Base-by-base conservation (phyloP, 2,329 filamentous ascomycete species). In the Colletotrichum sp. region DNA sequence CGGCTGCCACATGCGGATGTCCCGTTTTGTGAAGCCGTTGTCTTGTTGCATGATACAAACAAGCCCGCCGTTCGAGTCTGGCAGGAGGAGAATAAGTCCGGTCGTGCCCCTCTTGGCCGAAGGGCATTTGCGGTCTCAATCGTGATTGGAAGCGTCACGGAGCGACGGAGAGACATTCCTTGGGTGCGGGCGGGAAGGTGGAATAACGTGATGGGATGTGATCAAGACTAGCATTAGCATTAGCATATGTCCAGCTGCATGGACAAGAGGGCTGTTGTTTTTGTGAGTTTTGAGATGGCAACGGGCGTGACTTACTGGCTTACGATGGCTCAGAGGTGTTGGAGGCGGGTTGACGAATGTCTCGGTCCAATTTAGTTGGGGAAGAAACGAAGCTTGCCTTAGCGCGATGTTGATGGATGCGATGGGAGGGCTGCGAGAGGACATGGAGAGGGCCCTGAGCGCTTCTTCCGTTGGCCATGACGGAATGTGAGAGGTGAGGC, bases 121-220 rank as follows among this genome's bases (percentile, higher is more conserved):
- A 61, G 32, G 58, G 8, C 58, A 32, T 21, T 32, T 30, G 9
- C n/a, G 21, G 32, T 15, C n/a, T 34, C 58, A 32, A 32, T 32
- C 18, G n/a, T 61, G 58, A 32, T 61, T 61, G 28, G 58, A 61
- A 61, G 58, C 58, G 18, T 32, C 32, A 63, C 73, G 73, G 73
- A 75, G 63, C 30, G 69, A 67, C 73, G 69, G 69, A 72, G 69
- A 72, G 69, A 63, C 69, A 72, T 64, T 75, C 69, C 67, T 52
- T 63, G 24, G 30, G 30, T 28, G n/a, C 69, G 70, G 70, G 61
- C 63, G 48, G 48, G 48, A 72, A 58, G 69, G 57, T 67, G 61
- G 69, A 72, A 72, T 58, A 67, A 64, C 26, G 61, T 32, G 72
- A 67, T 55, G 61, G 52, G 30, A 52, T 52, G 52, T 55, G 52